These are phyloP conservation scores for Aspergillus tanneri DNA, from an alignment of 2,329 filamentous ascomycete species.

Conservation along the genomic window DNA sequence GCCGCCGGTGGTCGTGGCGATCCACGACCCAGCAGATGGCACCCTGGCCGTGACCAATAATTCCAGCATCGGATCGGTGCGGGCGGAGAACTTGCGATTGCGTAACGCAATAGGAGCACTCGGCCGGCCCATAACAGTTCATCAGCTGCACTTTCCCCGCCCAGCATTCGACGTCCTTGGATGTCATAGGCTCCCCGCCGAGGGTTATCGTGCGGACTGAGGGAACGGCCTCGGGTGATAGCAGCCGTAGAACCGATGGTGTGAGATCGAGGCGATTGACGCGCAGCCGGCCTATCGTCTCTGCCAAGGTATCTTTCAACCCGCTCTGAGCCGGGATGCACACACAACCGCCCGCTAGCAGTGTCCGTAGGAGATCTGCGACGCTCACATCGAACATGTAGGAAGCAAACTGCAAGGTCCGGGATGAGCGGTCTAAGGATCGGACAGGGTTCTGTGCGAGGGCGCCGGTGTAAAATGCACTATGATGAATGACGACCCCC, in stretches of 20 bases:
- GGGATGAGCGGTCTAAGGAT: slow-evolving; percentile 42
- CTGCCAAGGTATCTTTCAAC: slow-evolving; percentile 42
- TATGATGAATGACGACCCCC: slow-evolving; percentile 60
- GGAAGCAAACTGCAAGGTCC: slow-evolving; percentile 42
- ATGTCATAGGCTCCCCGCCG: slow-evolving; percentile 38
- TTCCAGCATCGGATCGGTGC: background rate
- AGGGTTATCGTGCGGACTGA: slow-evolving; percentile 34
- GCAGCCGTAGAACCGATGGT: slow-evolving; percentile 47
- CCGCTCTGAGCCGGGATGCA: slow-evolving; percentile 46
- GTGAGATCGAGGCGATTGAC: slow-evolving; percentile 55
- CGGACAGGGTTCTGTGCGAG: slow-evolving; percentile 48
- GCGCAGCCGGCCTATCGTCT: slow-evolving; percentile 35
- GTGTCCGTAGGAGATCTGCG: slow-evolving; percentile 33
- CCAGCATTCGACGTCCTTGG: slow-evolving; percentile 18
- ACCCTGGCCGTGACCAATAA: background rate
- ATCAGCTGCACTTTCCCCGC: slow-evolving; percentile 1
- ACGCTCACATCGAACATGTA: slow-evolving; percentile 48
- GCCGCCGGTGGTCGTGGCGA: background rate
- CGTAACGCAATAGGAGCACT: slow-evolving; percentile 13
- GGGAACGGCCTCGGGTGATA: slow-evolving; percentile 36
- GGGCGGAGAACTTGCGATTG: background rate
- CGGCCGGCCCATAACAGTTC: slow-evolving; percentile 23
- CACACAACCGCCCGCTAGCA: slow-evolving; percentile 43
- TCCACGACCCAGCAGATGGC: slow-evolving; percentile 3
- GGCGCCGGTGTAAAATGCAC: slow-evolving; percentile 53